Conservation (phyloP, 169 alveolate species). For the Plasmodium gonderi region DNA sequence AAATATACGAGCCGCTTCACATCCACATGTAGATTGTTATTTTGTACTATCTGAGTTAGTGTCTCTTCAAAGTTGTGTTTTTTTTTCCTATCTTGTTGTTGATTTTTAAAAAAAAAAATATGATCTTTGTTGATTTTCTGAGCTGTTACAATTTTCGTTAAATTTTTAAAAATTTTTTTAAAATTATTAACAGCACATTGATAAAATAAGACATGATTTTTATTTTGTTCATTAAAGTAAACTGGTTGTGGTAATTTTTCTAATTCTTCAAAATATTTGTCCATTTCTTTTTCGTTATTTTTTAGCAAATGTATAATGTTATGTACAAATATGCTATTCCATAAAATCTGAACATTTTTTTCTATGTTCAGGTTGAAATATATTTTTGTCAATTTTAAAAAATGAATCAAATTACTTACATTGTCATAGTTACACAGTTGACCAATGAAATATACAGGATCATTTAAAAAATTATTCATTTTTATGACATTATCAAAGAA, state of each 20-base stretch:
- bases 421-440: conserved; percentile 39
- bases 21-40: conserved; percentile 28
- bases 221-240: conserved; percentile 15
- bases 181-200: conserved; percentile 30
- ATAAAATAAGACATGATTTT: conserved; percentile 24
- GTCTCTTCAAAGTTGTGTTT: conserved; percentile 1
- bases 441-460: conserved; percentile 52
- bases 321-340: conserved; percentile 47
- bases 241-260: conserved; percentile 43
- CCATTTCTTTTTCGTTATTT: conserved; percentile 10
- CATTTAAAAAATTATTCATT: conserved; percentile 49
- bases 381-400: conserved; percentile 57
- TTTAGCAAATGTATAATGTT: conserved; percentile 34
- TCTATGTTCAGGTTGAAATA: conserved; percentile 30
- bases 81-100: neutral
- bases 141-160: neutral
- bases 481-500: conserved; percentile 58
- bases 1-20: conserved; percentile 34
- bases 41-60: conserved; percentile 9
- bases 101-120: conserved; percentile 23
- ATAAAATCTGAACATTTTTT: conserved; percentile 3
- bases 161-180: conserved; percentile 17
- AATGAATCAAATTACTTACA: conserved; percentile 35
- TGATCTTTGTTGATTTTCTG: neutral
- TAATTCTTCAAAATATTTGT: conserved; percentile 22